Conservation (phyloP, 805 yeast species). For the Henningerozyma blattae region DNA sequence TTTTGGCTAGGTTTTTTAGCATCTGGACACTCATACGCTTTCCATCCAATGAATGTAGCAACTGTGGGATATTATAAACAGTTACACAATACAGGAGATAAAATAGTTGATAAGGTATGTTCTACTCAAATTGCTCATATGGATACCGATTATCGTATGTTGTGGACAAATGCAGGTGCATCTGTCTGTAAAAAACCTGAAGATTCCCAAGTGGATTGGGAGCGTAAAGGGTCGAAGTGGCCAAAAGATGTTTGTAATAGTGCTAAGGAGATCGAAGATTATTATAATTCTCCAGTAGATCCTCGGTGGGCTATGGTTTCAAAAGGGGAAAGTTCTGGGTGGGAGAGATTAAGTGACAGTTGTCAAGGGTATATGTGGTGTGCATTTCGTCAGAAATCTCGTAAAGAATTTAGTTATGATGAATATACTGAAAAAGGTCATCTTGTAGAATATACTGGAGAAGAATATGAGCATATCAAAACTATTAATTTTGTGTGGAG, state of each 20-base stretch:
- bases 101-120: constrained; percentile 8
- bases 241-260: background rate
- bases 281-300: background rate
- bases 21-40: constrained; percentile 25
- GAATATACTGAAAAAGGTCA: background rate
- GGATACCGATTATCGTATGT: constrained; percentile 3
- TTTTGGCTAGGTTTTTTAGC: constrained; percentile 54
- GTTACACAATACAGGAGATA: constrained; percentile 1
- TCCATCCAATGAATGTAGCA: constrained; percentile 22
- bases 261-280: background rate
- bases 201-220: constrained; percentile 7
- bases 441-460: background rate
- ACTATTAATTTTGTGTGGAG: constrained; percentile 1
- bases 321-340: background rate
- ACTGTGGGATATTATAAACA: constrained; percentile 23
- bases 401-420: background rate
- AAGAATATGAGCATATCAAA: background rate
- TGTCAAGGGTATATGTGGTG: constrained; percentile 3
- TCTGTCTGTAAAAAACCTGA: constrained; percentile 3
- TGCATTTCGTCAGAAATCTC: background rate
- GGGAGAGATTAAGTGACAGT: background rate
- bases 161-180: constrained; percentile 7
- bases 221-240: background rate
- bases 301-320: background rate
- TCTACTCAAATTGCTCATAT: constrained; percentile 18